phyloP scores from a whole-genome alignment of 2,329 filamentous ascomycete genomes.

The Phialophora expanda region DNA sequence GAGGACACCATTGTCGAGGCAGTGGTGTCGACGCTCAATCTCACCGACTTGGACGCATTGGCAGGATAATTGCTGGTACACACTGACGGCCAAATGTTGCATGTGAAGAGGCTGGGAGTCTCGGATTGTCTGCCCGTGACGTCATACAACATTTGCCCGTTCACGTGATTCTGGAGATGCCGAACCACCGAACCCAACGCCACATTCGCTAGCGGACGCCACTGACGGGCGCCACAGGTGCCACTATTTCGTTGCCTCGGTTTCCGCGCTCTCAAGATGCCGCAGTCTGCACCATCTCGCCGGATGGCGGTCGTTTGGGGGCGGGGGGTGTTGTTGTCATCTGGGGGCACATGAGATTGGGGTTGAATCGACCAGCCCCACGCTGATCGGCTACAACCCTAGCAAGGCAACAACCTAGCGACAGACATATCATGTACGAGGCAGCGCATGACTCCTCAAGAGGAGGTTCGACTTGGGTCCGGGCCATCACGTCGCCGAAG shows the following conservation, averaged over 20 bases:
- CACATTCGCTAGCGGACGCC: background rate
- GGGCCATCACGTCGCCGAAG: slow-evolving; percentile 12
- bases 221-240: background rate
- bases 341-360: slow-evolving; percentile 4
- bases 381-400: background rate
- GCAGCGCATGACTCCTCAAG: background rate
- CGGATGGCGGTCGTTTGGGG: too few relatives aligned
- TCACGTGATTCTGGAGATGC: background rate
- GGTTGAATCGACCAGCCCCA: slow-evolving; percentile 10
- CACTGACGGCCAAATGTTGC: background rate
- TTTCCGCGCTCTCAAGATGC: too few relatives aligned
- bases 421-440: background rate
- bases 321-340: background rate
- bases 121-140: background rate
- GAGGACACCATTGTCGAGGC: slow-evolving; percentile 13
- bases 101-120: slow-evolving; percentile 1
- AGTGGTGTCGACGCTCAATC: background rate
- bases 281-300: too few relatives aligned
- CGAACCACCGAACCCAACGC: too few relatives aligned
- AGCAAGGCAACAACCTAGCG: background rate
- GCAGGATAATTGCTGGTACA: background rate
- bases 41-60: background rate
- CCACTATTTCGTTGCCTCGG: too few relatives aligned
- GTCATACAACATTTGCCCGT: background rate
- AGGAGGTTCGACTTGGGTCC: background rate